phyloP scores from a whole-genome alignment of 2,329 filamentous ascomycete genomes.

The Bimuria novae-zelandiae region DNA sequence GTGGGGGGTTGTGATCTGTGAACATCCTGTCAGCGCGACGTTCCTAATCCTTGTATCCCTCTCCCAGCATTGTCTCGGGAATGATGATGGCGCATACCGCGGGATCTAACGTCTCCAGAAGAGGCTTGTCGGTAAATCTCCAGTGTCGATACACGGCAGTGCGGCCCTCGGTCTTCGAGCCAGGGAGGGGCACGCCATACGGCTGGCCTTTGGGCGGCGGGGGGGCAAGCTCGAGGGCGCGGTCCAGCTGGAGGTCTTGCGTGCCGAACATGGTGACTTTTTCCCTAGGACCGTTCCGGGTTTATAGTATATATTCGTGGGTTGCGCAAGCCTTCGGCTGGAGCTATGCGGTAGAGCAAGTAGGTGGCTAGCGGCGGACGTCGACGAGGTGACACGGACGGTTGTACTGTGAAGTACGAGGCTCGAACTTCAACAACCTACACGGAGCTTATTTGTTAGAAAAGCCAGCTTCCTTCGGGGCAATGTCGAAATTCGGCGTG shows the following conservation, averaged over 20 bases:
- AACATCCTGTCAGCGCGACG: constrained; percentile 11
- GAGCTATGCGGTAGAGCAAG: background rate
- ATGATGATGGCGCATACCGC: constrained; percentile 20
- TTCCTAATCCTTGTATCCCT: background rate
- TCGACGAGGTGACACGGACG: background rate
- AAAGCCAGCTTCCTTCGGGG: background rate
- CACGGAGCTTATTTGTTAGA: background rate
- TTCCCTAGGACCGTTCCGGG: background rate
- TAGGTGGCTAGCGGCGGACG: background rate
- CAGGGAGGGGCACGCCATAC: constrained; percentile 77
- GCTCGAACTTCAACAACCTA: constrained; percentile 1
- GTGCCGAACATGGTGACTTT: constrained; percentile 36
- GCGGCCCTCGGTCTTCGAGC: constrained; percentile 73
- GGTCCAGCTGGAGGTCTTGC: constrained; percentile 34
- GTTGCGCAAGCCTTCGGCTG: background rate
- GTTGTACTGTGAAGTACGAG: background rate
- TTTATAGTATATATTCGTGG: background rate
- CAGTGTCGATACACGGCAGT: constrained; percentile 82
- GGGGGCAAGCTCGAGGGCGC: constrained; percentile 56
- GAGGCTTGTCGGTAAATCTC: constrained; percentile 71
- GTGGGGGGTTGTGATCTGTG: constrained; percentile 68
- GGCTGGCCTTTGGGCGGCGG: constrained; percentile 75
- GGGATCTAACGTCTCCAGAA: constrained; percentile 59
- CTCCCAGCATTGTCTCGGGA: background rate
- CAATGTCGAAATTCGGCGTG: constrained; percentile 5